A percentile compares a stretch with the other conserved stretches of the same genome.
Conservation (phyloP, 2,329 filamentous ascomycete species). For the Aspergillus sp. region DNA sequence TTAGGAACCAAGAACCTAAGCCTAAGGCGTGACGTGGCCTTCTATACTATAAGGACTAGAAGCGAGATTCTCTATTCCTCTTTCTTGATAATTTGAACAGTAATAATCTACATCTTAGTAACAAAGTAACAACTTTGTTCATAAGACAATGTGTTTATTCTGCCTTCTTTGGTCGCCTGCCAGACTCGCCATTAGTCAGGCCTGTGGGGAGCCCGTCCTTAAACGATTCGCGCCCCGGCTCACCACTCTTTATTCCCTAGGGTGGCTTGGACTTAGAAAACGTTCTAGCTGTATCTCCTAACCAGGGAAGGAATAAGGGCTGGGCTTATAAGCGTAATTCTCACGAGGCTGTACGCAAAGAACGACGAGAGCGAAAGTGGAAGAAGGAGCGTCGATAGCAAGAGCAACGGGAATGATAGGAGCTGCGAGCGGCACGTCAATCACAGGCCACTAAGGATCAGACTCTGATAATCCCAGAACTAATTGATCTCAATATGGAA, state of each 20-base stretch:
- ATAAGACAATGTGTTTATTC: constrained; percentile 29
- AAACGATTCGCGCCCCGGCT: no score
- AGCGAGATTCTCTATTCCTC: constrained; percentile 25
- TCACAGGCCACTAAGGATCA: neutral
- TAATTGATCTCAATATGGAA: neutral
- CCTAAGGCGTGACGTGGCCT: constrained; percentile 17
- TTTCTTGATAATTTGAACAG: constrained; percentile 28
- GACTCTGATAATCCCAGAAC: neutral
- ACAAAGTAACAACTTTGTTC: constrained; percentile 23
- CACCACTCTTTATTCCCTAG: no score
- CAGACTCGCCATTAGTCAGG: neutral
- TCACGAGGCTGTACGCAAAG: neutral
- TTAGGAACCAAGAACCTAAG: neutral
- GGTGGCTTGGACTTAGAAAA: neutral
- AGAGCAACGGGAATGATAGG: neutral
- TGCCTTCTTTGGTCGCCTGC: constrained; percentile 24
- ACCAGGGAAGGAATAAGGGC: neutral
- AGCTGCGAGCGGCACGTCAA: neutral
- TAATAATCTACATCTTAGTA: constrained; percentile 1
- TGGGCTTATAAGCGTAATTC: neutral
- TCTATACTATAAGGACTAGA: constrained; percentile 18
- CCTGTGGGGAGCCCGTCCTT: neutral
- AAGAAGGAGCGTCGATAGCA: neutral
- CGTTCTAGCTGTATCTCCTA: neutral
- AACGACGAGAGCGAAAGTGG: neutral